A percentile compares a stretch with the other conserved stretches of the same genome.
Conservation (phyloP, 129 eudicot genomes). For the Erigeron canadensis region DNA sequence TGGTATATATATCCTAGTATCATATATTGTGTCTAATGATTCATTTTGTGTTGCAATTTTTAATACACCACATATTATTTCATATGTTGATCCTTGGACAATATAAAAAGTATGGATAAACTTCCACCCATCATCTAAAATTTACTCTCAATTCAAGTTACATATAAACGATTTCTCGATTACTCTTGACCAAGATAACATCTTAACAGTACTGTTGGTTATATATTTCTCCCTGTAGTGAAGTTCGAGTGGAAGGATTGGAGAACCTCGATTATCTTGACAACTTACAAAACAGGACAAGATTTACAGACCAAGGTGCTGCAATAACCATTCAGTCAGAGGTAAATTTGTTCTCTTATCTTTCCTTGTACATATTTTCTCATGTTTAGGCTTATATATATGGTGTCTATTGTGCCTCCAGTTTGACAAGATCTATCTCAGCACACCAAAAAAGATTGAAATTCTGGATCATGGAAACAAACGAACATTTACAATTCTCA, state of each 20-base stretch:
- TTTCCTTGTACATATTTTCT: background rate
- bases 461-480: conserved; percentile 88
- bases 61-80: background rate
- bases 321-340: conserved; percentile 82
- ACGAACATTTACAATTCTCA: conserved; percentile 73
- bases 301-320: conserved; percentile 84
- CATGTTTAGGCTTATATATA: conserved; percentile 7
- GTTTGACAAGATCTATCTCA: conserved; percentile 89
- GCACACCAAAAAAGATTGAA: conserved; percentile 81
- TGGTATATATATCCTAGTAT: background rate
- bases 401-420: conserved; percentile 24
- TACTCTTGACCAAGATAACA: too few relatives aligned
- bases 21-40: background rate
- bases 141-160: too few relatives aligned
- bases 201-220: too few relatives aligned
- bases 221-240: conserved; percentile 45
- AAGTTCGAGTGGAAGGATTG: conserved; percentile 93
- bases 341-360: conserved; percentile 37
- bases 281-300: conserved; percentile 62
- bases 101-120: too few relatives aligned
- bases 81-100: too few relatives aligned
- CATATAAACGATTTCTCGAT: too few relatives aligned
- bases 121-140: too few relatives aligned
- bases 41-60: background rate
- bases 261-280: conserved; percentile 92